Evolutionary conservation across 169 alveolate species (phyloP).

Genomic region (Hepatocystis sp.): DNA sequence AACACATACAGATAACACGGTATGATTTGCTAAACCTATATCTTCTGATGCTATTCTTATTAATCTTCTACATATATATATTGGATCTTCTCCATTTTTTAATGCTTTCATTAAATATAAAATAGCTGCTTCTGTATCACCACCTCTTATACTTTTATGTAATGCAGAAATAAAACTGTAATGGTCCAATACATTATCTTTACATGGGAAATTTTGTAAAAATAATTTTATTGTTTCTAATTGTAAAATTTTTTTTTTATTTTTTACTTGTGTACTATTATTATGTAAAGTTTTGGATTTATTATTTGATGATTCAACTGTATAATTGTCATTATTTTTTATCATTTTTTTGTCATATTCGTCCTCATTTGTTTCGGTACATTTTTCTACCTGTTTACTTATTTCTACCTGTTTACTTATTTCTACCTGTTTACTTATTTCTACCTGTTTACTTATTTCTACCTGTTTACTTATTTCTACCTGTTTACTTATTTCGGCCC

Average conservation of each 20-base stretch:
- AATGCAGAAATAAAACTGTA: constrained; percentile 66
- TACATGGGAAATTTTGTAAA: constrained; percentile 63
- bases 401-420: no score
- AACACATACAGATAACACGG: constrained; percentile 45
- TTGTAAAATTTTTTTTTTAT: constrained; percentile 33
- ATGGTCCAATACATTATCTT: constrained; percentile 65
- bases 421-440: no score
- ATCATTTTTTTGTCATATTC: no score
- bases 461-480: no score
- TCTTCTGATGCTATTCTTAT: constrained; percentile 75
- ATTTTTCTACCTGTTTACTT: no score
- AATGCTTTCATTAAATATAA: constrained; percentile 50
- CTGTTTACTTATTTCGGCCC: no score
- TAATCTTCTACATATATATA: constrained; percentile 72
- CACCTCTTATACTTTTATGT: constrained; percentile 76
- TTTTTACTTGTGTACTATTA: no score
- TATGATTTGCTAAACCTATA: constrained; percentile 65
- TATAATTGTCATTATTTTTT: no score
- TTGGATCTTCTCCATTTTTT: constrained; percentile 74
- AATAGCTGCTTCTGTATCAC: constrained; percentile 66
- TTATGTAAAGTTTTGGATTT: no score
- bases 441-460: no score
- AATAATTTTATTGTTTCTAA: constrained; percentile 33
- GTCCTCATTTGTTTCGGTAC: no score
- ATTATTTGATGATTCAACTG: no score